Base-by-base conservation (phyloP, 164 flowering plant genomes). In the Chloranthus sessilifolius region DNA sequence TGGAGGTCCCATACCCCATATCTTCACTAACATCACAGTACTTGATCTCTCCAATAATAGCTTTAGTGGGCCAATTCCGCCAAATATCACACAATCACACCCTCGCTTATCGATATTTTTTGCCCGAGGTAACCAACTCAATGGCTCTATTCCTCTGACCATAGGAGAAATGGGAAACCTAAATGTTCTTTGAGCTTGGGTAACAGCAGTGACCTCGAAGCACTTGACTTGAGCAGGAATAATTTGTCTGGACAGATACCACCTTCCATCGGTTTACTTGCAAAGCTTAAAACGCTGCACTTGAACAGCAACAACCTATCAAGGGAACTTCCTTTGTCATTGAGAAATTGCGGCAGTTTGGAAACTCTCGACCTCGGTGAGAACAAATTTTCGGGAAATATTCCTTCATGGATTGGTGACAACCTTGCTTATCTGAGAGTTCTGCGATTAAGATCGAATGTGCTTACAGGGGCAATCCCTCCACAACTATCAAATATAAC, bases 171-270 rank as follows among this genome's bases (percentile, higher is more conserved):
- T 25, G 17, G 3, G 10, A 8, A n/a, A 25, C 24, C 3, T 42
- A 12, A 8, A 49, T 49, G n/a, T 38, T 37, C 55, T 1, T 7
- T 11, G 11, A 52, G 21, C 5, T n/a, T 52, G 11, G 45, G 45
- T 1, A 37, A 52, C 23, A 14, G 37, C 24, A 16, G 5, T 1
- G 1, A 10, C 23, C 37, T 48, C 1, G 15, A 17, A 17, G 38
- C 25, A 6, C 39, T 48, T 17, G 52, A 48, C 19, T 48, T 48
- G 39, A 49, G 53, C n/a, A 21, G n/a, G 12, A 49, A 49, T 29
- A 27, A 20, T 16, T 22, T 49, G 20, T 35, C 12, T 6, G 53
- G 53, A 19, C 11, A 14, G 12, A 49, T 33, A 17, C 37, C 37
- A 2, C 7, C 12, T 24, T 49, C 53, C 17, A 15, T 30, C 3